phyloP scores from a whole-genome alignment of 441 rosid species.

The Eutrema salsugineum region DNA sequence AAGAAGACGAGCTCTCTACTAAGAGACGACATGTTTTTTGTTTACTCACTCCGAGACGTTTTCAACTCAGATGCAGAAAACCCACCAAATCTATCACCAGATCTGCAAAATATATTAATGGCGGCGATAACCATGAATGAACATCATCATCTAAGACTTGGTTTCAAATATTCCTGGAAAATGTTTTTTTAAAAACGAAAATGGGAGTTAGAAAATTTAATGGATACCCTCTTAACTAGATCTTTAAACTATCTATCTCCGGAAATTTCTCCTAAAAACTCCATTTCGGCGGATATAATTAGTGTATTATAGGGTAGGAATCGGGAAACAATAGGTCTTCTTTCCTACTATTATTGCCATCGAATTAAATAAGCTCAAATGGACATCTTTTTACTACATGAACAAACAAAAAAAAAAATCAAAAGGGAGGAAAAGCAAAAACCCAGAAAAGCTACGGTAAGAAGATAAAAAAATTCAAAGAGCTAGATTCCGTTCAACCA shows the following conservation, averaged over 20 bases:
- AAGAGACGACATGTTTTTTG: slow-evolving; percentile 88
- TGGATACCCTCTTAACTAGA: slow-evolving; percentile 36
- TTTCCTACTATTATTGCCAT: slow-evolving; percentile 30
- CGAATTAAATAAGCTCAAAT: slow-evolving; percentile 35
- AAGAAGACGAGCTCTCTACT: slow-evolving; percentile 98
- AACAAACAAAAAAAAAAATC: slow-evolving; percentile 26
- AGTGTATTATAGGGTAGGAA: neutral
- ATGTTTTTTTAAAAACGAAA: neutral
- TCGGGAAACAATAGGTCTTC: slow-evolving; percentile 19
- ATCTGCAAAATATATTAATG: slow-evolving; percentile 44
- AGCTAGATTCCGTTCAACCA: slow-evolving; percentile 35
- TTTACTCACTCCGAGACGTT: slow-evolving; percentile 32
- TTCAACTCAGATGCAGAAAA: slow-evolving; percentile 31
- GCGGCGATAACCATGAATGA: slow-evolving; percentile 6
- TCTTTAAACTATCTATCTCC: slow-evolving; percentile 33
- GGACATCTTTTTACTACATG: slow-evolving; percentile 38
- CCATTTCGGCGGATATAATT: slow-evolving; percentile 24
- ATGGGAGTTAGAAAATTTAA: neutral
- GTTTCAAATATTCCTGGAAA: slow-evolving; percentile 5
- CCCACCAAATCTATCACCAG: slow-evolving; percentile 42
- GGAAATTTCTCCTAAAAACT: neutral
- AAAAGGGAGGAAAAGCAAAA: neutral
- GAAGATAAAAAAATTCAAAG: slow-evolving; percentile 18
- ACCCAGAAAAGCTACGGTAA: slow-evolving; percentile 17
- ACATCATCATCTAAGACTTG: slow-evolving; percentile 24